These are phyloP conservation scores for Ogataea chonburiensis DNA, from an alignment of 805 yeast species.

Conservation along the genomic window DNA sequence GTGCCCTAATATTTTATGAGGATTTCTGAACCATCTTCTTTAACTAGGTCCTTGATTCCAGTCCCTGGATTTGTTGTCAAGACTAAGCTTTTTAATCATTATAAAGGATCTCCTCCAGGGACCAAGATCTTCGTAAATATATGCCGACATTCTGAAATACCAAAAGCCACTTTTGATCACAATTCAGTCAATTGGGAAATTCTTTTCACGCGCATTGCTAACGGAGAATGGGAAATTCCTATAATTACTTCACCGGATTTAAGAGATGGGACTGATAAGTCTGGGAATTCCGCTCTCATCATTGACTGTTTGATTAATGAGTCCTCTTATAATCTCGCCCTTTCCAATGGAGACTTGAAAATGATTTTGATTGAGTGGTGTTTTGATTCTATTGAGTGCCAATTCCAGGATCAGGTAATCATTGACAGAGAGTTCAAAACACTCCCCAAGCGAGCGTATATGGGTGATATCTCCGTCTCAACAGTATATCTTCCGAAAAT, in stretches of 20 bases:
- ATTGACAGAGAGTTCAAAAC: conserved; percentile 60
- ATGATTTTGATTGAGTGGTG: conserved; percentile 80
- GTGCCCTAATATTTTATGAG: no score
- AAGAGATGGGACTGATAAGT: conserved; percentile 60
- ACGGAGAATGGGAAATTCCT: conserved; percentile 84
- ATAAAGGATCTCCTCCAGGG: conserved; percentile 30
- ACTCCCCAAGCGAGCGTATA: conserved; percentile 69
- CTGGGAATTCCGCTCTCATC: conserved; percentile 61
- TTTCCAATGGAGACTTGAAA: conserved; percentile 55
- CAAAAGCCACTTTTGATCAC: conserved; percentile 45
- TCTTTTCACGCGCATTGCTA: conserved; percentile 62
- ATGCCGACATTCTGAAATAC: conserved; percentile 65
- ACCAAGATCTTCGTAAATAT: conserved; percentile 78
- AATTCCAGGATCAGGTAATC: conserved; percentile 30
- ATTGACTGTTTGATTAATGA: conserved; percentile 79
- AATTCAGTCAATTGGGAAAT: conserved; percentile 50
- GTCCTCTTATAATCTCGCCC: conserved; percentile 60
- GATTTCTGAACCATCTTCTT: no score
- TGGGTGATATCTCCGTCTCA: conserved; percentile 43
- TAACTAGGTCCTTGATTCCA: no score
- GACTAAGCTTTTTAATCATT: conserved; percentile 46
- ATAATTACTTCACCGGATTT: conserved; percentile 61
- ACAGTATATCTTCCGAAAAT: neutral
- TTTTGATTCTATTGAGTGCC: conserved; percentile 67
- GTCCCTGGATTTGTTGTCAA: conserved; percentile 77